These are phyloP conservation scores for Aspergillus unguis DNA, from an alignment of 2,329 filamentous ascomycete species.

Conservation along the genomic window DNA sequence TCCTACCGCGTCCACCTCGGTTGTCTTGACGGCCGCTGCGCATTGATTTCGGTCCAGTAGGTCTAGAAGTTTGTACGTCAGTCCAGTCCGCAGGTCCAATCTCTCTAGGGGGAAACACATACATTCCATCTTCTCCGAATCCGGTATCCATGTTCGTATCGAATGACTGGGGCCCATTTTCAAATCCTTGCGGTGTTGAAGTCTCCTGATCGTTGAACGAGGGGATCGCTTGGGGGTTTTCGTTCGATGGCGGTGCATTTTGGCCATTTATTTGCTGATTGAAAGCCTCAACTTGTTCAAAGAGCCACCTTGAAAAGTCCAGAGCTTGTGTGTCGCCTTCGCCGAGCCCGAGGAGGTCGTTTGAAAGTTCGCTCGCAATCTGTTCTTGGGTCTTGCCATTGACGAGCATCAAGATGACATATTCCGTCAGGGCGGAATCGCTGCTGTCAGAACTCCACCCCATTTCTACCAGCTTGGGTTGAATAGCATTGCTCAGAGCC, in stretches of 20 bases:
- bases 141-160: conserved; percentile 72
- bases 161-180: conserved; percentile 57
- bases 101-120: conserved; percentile 18
- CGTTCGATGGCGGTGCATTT: conserved; percentile 28
- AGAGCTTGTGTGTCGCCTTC: conserved; percentile 78
- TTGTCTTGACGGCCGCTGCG: conserved; percentile 59
- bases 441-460: conserved; percentile 83
- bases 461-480: conserved; percentile 86
- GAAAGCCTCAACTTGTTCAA: conserved; percentile 72
- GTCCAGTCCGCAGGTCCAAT: conserved; percentile 22
- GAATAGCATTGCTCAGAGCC: conserved; percentile 75
- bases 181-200: conserved; percentile 14
- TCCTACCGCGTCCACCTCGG: conserved; percentile 66
- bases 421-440: conserved; percentile 84
- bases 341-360: conserved; percentile 76
- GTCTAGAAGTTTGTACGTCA: conserved; percentile 56
- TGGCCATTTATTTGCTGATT: conserved; percentile 61
- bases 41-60: conserved; percentile 94
- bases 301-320: conserved; percentile 90
- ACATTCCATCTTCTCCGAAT: conserved; percentile 39
- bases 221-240: conserved; percentile 30
- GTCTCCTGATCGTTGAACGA: conserved; percentile 37
- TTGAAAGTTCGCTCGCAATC: conserved; percentile 81
- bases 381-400: conserved; percentile 92
- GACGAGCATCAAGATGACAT: conserved; percentile 94